A percentile compares a stretch with the other conserved stretches of the same genome.
Conservation (phyloP, 345 rosid species). For the Limnanthes douglasii region DNA sequence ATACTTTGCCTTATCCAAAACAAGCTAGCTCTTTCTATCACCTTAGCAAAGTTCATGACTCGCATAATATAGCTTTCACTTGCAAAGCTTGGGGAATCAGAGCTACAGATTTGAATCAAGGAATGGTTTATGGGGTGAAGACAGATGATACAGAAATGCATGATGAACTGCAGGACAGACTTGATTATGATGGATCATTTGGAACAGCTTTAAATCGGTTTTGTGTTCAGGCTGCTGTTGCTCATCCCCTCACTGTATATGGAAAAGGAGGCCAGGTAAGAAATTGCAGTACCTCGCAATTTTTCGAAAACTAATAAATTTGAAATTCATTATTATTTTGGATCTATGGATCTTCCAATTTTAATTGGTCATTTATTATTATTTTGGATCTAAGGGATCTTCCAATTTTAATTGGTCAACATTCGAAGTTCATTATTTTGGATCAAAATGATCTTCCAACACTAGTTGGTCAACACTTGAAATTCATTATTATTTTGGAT, state of each 20-base stretch:
- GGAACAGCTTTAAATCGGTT: slow-evolving; percentile 94
- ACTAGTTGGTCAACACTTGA: too few relatives aligned
- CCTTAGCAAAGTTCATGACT: slow-evolving; percentile 95
- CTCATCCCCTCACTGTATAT: slow-evolving; percentile 89
- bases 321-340: too few relatives aligned
- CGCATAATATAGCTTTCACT: slow-evolving; percentile 91
- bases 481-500: too few relatives aligned
- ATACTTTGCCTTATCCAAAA: slow-evolving; percentile 91
- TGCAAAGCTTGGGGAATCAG: slow-evolving; percentile 99
- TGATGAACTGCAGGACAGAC: slow-evolving; percentile 59
- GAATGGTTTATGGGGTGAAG: slow-evolving; percentile 89
- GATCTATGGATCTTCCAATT: too few relatives aligned
- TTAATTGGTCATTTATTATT: too few relatives aligned
- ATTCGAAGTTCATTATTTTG: too few relatives aligned
- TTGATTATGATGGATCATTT: slow-evolving; percentile 91
- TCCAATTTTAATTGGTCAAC: too few relatives aligned
- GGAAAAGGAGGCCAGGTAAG: slow-evolving; percentile 98
- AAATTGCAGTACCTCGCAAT: too few relatives aligned
- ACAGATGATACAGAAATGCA: slow-evolving; percentile 93
- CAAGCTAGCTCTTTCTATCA: slow-evolving; percentile 99
- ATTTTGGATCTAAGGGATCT: too few relatives aligned
- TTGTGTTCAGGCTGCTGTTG: slow-evolving; percentile 94
- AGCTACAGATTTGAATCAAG: slow-evolving; percentile 96
- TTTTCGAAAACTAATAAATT: too few relatives aligned
- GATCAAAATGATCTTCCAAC: too few relatives aligned